Evolutionary conservation across 177 flowering plant species (phyloP), one percentile per base, ranked within the genome.

Genomic region (Vitis hybrid): DNA sequence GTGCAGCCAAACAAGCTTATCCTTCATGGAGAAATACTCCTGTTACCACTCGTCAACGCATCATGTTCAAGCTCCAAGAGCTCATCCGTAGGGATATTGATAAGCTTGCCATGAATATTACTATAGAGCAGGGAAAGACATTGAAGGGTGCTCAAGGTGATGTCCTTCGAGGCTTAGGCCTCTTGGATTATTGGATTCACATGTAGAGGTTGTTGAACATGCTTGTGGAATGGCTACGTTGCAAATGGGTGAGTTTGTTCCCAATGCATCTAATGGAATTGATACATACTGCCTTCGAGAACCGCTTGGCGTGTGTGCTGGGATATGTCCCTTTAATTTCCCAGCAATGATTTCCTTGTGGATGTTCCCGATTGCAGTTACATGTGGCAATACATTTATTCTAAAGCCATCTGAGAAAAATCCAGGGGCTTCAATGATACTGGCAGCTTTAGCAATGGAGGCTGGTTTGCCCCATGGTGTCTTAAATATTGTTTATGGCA

Each of bases 221-320:
- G 96, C 92, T 58, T 91, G 98, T 89, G 98, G 99, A 45, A 91
- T 91, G 97, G 97, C 83, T 53, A 84, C 84, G 52, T 75, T 95
- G 69, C 98, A 93, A 72, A 95, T 91, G 98, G 99, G 99, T 67
- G 98, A 93, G 82, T 93, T 71, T 81, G 90, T 86, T 15, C 73
- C 96, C 19, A 93, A 93, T 81, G 94, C 90, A 10, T 83, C 98
- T 9, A 82, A 66, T 83, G 99, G 98, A 74, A 89, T 95, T 67
- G 99, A 95, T 76, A 90, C 98, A 19, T 95, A 82, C 77, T 93
- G 97, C 79, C 66, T 91, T 31, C 85, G 98, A 71, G 97, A 93
- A 79, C 99, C 99, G 0, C 88, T 95, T 20, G 98, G 99, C 68
- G 98, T 95, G 68, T 93, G 98, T 87, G 97, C 98, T 55, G 99